Percentiles rank a stretch among this genome's conserved stretches.
Evolutionary conservation across 306 rosid species (phyloP).

Genomic region (Elaeagnus macrophylla): DNA sequence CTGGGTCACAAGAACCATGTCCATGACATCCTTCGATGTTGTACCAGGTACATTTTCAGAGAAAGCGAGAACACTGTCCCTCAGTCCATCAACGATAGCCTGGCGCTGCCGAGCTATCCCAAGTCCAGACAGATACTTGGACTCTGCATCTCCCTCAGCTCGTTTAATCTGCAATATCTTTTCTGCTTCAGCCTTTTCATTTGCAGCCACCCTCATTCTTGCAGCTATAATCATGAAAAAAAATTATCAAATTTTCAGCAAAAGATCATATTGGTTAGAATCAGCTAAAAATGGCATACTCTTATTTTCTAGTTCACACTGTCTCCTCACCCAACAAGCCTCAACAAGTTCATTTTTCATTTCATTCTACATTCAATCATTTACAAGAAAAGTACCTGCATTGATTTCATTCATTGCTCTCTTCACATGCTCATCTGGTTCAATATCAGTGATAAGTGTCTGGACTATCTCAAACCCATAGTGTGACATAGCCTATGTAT

Average conservation of each 20-base stretch:
- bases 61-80: slow-evolving; percentile 89
- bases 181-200: slow-evolving; percentile 94
- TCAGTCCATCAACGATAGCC: slow-evolving; percentile 87
- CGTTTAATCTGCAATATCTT: slow-evolving; percentile 79
- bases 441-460: slow-evolving; percentile 79
- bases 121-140: slow-evolving; percentile 76
- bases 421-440: slow-evolving; percentile 84
- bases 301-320: too few species aligned
- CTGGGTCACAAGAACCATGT: slow-evolving; percentile 95
- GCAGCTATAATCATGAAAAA: slow-evolving; percentile 43
- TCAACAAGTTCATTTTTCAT: too few species aligned
- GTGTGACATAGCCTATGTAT: slow-evolving; percentile 83
- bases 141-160: slow-evolving; percentile 94
- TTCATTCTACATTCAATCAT: neutral
- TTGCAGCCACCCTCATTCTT: slow-evolving; percentile 80
- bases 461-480: slow-evolving; percentile 92
- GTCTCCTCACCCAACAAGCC: too few species aligned
- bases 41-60: slow-evolving; percentile 88
- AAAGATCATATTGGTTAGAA: neutral
- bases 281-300: neutral
- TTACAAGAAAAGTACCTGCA: slow-evolving; percentile 50
- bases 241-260: slow-evolving; percentile 1
- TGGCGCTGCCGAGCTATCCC: slow-evolving; percentile 96
- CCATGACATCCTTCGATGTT: slow-evolving; percentile 86
- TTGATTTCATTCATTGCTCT: slow-evolving; percentile 96